These are phyloP conservation scores for Fusarium cyanostomum DNA, from an alignment of 2,329 filamentous ascomycete species.

Conservation along the genomic window DNA sequence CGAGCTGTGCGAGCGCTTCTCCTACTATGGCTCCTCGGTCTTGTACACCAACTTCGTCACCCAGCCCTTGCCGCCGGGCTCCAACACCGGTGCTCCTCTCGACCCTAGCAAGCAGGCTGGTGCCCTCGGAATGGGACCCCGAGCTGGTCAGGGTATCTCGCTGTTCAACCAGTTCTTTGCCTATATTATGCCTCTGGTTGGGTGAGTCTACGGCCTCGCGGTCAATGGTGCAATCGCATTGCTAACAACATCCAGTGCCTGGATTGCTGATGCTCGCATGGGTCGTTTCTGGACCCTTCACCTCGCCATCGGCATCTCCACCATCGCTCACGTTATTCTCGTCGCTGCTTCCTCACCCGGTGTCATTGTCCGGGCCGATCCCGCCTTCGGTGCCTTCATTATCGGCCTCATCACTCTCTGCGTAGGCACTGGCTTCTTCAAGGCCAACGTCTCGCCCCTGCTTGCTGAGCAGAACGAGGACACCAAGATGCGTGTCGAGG, in stretches of 20 bases:
- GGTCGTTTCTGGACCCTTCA: conserved; percentile 80
- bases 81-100: conserved; percentile 61
- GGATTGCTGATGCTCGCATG: conserved; percentile 73
- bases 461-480: conserved; percentile 76
- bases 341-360: conserved; percentile 70
- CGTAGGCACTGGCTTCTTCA: conserved; percentile 81
- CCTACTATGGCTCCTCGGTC: conserved; percentile 77
- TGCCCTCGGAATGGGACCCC: conserved; percentile 67
- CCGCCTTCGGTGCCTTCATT: conserved; percentile 72
- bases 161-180: conserved; percentile 70
- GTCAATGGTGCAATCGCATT: not conserved
- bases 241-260: conserved; percentile 50
- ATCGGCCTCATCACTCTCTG: conserved; percentile 67
- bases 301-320: conserved; percentile 71
- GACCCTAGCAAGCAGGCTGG: conserved; percentile 52
- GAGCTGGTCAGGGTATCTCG: conserved; percentile 59
- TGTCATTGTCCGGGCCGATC: conserved; percentile 66
- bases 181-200: conserved; percentile 67
- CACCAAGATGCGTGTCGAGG: conserved; percentile 65
- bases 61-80: conserved; percentile 63
- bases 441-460: conserved; percentile 78
- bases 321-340: conserved; percentile 72
- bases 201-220: conserved; percentile 48
- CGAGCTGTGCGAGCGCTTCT: conserved; percentile 80
- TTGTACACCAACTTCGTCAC: conserved; percentile 75